A percentile compares a stretch with the other conserved stretches of the same genome.
Evolutionary conservation across 164 flowering plant species (phyloP).

Genomic region (Stephania yunnanensis): DNA sequence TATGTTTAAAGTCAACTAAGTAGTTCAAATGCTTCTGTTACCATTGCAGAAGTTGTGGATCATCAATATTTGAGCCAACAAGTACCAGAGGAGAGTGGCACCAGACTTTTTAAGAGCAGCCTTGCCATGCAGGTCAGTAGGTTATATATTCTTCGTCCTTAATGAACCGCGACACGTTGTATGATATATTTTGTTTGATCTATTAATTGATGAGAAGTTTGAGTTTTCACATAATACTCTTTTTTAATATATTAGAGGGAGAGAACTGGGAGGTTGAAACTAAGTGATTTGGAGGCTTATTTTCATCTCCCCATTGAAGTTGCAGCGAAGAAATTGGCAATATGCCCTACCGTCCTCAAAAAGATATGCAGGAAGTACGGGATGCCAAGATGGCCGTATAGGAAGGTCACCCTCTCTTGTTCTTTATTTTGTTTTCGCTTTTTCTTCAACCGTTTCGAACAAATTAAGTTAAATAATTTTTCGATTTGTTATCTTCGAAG

Average conservation of each 20-base stretch:
- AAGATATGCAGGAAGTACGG: constrained; percentile 43
- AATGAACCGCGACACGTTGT: neutral
- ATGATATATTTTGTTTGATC: neutral
- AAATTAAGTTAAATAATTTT: too few relatives aligned
- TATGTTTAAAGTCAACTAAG: neutral
- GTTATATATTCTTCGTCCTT: neutral
- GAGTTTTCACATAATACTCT: neutral
- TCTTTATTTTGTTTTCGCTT: neutral
- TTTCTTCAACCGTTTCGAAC: neutral
- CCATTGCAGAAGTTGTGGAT: neutral
- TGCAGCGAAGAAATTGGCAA: constrained; percentile 33
- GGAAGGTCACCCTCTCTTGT: constrained; percentile 38
- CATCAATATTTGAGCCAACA: neutral
- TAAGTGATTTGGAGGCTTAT: constrained; percentile 31
- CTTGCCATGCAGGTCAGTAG: constrained; percentile 13
- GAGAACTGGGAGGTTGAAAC: constrained; percentile 45
- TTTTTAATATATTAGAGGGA: constrained; percentile 37
- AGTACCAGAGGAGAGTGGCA: neutral
- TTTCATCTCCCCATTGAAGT: constrained; percentile 51
- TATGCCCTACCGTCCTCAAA: constrained; percentile 54
- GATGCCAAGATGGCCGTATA: constrained; percentile 50
- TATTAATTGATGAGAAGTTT: neutral
- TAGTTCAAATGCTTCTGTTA: neutral
- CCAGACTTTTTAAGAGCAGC: constrained; percentile 6
- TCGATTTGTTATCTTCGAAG: neutral